A percentile compares a stretch with the other conserved stretches of the same genome.
Conservation (phyloP, 1,284 basidiomycete genomes). For the Hemileia vastatrix region DNA sequence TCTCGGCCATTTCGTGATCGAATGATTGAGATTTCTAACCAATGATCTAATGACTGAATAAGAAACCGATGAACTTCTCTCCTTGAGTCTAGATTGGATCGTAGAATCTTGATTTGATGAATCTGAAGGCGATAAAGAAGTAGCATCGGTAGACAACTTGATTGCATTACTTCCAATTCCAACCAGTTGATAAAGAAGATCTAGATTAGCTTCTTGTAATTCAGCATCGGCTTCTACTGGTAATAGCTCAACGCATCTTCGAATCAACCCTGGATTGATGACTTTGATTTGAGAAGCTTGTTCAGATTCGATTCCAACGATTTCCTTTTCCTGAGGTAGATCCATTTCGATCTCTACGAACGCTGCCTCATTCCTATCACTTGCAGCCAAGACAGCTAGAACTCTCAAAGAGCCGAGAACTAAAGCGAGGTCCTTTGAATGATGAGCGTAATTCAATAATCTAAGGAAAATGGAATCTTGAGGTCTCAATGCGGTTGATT, state of each 20-base stretch:
- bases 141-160: slow-evolving; percentile 24
- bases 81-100: neutral
- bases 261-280: slow-evolving; percentile 27
- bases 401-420: slow-evolving; percentile 35
- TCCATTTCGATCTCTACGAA: slow-evolving; percentile 29
- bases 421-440: slow-evolving; percentile 35
- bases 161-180: slow-evolving; percentile 36
- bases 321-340: slow-evolving; percentile 13
- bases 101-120: neutral
- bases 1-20: too few species aligned
- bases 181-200: slow-evolving; percentile 37
- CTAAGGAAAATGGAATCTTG: slow-evolving; percentile 32
- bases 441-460: slow-evolving; percentile 29
- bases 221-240: slow-evolving; percentile 34
- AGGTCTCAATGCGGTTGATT: neutral
- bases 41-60: too few species aligned
- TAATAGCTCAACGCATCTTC: slow-evolving; percentile 34
- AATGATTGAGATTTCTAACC: too few species aligned
- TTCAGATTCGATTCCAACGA: neutral
- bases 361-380: slow-evolving; percentile 32
- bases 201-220: slow-evolving; percentile 35
- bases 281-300: neutral
- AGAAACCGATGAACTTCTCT: too few species aligned
- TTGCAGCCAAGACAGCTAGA: slow-evolving; percentile 30
- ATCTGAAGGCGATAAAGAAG: neutral